Percentiles rank a stretch among this genome's conserved stretches.
Conservation (phyloP, 1,284 basidiomycete genomes). For the Wallemia ichthyophaga region DNA sequence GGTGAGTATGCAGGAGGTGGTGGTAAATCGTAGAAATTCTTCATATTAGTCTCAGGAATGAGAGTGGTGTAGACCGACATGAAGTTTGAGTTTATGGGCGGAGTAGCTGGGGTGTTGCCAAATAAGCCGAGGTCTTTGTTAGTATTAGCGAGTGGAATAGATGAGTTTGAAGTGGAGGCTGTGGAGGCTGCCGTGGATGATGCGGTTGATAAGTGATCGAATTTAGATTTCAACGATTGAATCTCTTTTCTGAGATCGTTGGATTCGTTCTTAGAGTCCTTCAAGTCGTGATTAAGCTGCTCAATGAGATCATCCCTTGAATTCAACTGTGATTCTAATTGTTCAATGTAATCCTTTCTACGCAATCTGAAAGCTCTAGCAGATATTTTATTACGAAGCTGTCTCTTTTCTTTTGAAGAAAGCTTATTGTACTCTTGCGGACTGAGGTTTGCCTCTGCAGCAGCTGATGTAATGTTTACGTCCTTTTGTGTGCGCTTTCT, state of each 20-base stretch:
- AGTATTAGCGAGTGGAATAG: neutral
- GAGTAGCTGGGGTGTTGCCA: neutral
- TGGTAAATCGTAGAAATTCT: neutral
- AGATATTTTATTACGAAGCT: conserved; percentile 84
- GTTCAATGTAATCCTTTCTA: conserved; percentile 27
- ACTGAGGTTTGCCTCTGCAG: conserved; percentile 13
- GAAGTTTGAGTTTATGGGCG: neutral
- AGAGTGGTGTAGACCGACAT: neutral
- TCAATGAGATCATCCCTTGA: neutral
- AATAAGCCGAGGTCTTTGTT: neutral
- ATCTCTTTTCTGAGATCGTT: neutral
- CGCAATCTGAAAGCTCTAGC: conserved; percentile 80
- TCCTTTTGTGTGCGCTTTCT: neutral
- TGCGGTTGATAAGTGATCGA: neutral
- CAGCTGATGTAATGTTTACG: neutral
- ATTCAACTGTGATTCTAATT: neutral
- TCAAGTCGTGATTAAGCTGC: neutral
- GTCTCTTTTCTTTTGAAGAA: conserved; percentile 79
- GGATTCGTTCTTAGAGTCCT: neutral
- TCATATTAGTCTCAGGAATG: neutral
- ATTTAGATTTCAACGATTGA: neutral
- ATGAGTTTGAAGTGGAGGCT: too few relatives aligned
- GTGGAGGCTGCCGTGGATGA: neutral
- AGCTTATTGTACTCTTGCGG: conserved; percentile 90
- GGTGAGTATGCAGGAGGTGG: neutral